Conservation (phyloP, 2,329 filamentous ascomycete genomes). For the Botrytis aclada region DNA sequence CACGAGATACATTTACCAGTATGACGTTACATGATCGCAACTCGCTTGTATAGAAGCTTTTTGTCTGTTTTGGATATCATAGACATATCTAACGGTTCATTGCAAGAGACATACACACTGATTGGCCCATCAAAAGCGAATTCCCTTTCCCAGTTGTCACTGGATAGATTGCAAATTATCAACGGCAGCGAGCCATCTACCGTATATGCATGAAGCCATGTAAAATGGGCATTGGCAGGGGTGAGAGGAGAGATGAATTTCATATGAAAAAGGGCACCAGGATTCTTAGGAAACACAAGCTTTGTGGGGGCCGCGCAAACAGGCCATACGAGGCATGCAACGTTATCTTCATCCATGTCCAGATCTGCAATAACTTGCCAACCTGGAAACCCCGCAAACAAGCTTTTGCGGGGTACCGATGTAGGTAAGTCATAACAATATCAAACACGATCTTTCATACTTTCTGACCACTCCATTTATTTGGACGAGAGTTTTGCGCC, state of each 20-base stretch:
- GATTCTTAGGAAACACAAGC: slow-evolving; percentile 6
- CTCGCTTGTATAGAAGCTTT: background rate
- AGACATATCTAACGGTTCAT: background rate
- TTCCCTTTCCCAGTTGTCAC: background rate
- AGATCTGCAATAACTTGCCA: background rate
- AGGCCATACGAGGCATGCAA: background rate
- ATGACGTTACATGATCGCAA: slow-evolving; percentile 13
- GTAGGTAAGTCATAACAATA: background rate
- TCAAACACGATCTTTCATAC: background rate
- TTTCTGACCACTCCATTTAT: background rate
- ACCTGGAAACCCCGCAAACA: background rate
- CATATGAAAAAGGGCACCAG: background rate
- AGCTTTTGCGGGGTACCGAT: background rate
- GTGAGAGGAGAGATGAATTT: background rate
- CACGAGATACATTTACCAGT: background rate
- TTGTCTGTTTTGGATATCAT: background rate
- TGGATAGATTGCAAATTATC: slow-evolving; percentile 9
- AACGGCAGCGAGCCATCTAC: background rate
- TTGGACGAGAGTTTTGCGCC: no score
- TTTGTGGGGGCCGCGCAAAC: slow-evolving; percentile 1
- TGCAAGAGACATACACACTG: background rate
- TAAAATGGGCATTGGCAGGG: slow-evolving; percentile 1
- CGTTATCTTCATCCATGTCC: background rate
- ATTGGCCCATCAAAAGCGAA: background rate
- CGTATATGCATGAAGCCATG: slow-evolving; percentile 10